Evolutionary conservation across 805 yeast species (phyloP), one percentile per base, ranked within the genome.

Genomic region (Lipomyces yamanashiensis): DNA sequence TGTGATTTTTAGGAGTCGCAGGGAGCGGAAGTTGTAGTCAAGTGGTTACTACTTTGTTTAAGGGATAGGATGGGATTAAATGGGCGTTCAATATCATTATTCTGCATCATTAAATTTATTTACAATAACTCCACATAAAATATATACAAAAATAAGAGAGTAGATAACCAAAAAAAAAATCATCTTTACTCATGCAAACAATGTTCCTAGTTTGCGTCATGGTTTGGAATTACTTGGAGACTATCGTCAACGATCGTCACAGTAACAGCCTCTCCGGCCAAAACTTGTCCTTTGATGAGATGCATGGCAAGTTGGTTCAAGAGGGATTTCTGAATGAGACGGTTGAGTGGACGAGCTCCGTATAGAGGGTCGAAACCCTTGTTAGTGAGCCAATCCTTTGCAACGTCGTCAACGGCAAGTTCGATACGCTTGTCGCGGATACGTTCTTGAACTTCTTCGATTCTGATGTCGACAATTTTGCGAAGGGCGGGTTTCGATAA

Each of bases 341-440:
- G 84, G 80, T 95, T 93, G 75, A 95, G 82, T 10, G 99, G 99
- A 74, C 99, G 85, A 0, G 99, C 99, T 70, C 99, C 99, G 73
- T 93, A 95, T 49, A 87, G 76, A 39, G 90, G 89, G 73, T 93
- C 98, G 74, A 93, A 95, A 2, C 99, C 99, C 68, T 88, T 81
- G 36, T 87, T 86, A 3, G 93, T 86, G 44, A 95, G 79, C 88
- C 95, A 87, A 13, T 81, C 83, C 74, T 88, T 90, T 3, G 93
- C 96, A 1, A 77, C 85, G 8, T 82, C 84, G 1, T 84, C 74
- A 23, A 90, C 78, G 0, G 80, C 76, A 43, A 89, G 74, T 23
- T 69, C 69, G 72, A 95, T 93, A 72, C 97, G 83, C 77, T 93
- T 88, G 61, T 90, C 95, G 9, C 78, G 79, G 17, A 95, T 78